Conservation (phyloP, 352 stramenopile genomes). For the Phytophthora idaei region DNA sequence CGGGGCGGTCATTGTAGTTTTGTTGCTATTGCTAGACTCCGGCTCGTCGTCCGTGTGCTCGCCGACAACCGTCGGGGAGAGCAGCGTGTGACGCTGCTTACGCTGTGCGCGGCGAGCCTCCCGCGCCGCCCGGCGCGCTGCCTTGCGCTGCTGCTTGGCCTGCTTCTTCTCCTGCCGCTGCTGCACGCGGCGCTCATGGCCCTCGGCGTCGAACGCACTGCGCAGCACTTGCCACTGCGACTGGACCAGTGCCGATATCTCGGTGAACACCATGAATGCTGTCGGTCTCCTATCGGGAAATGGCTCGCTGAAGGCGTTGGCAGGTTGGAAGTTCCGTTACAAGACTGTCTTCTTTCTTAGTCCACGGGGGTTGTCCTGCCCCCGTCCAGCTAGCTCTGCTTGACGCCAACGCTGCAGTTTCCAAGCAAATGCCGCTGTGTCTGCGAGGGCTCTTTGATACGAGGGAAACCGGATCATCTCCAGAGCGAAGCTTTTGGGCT, state of each 20-base stretch:
- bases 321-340: constrained; percentile 24
- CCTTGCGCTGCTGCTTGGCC: constrained; percentile 42
- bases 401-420: constrained; percentile 32
- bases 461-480: constrained; percentile 28
- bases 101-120: constrained; percentile 34
- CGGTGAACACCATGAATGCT: constrained; percentile 43
- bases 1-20: neutral
- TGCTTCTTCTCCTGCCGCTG: constrained; percentile 41
- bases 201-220: constrained; percentile 25
- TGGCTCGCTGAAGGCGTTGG: constrained; percentile 11
- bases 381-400: neutral
- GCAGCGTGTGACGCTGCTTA: constrained; percentile 25
- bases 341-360: constrained; percentile 18
- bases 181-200: constrained; percentile 29
- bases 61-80: constrained; percentile 25
- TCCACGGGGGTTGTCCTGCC: constrained; percentile 1
- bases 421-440: constrained; percentile 28
- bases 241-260: constrained; percentile 41
- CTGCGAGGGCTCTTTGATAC: neutral
- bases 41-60: constrained; percentile 28
- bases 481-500: neutral
- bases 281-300: constrained; percentile 16
- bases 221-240: constrained; percentile 43
- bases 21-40: constrained; percentile 15
- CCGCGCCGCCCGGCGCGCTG: constrained; percentile 29